Evolutionary conservation across 352 stramenopile species (phyloP), one percentile per base, ranked within the genome.

Genomic region (Thalassiosira mediterranea): DNA sequence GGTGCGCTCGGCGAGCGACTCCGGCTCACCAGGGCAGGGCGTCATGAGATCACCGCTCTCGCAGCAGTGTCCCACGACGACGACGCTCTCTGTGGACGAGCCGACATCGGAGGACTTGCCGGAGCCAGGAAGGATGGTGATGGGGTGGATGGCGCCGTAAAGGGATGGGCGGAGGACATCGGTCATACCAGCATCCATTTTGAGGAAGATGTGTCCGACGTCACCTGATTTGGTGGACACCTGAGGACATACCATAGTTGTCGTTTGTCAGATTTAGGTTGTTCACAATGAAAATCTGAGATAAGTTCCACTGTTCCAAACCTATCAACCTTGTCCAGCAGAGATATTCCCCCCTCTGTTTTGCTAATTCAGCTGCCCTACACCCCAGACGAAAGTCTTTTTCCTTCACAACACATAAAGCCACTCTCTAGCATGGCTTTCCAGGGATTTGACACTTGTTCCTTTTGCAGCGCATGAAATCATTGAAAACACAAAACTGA

Each of bases 41-140:
- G 92, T 96, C 81, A 97, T 88, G 23, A 97, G 75, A 83, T 97
- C 93, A 49, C 93, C 93, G 42, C 77, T 92, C 72, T 97, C 93
- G 76, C 93, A 97, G 80, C 93, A 97, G 79, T 97, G 93, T n/a
- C 93, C 93, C 42, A 96, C 93, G 21, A 97, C 92, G 17, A 97
- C 88, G 23, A 96, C 94, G 38, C 79, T 79, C 74, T 94, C 88
- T 2, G 74, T 86, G 17, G 87, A 79, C 8, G 73, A 80, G 23
- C 86, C 88, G 63, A 93, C 66, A 51, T 93, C 87, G 17, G 58
- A 70, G 4, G 80, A 79, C 19, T 86, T 84, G 28, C 86, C 88
- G 7, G 77, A 88, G 44, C 31, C 81, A 15, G 91, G 91, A 3
- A 96, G 70, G 49, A 95, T 83, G 10, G 94, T 92, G 21, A 96